Percentiles rank a stretch among this genome's conserved stretches.
Evolutionary conservation across 2,329 filamentous ascomycete species (phyloP).

Genomic region (Arthrobotrys pseudoclavata): DNA sequence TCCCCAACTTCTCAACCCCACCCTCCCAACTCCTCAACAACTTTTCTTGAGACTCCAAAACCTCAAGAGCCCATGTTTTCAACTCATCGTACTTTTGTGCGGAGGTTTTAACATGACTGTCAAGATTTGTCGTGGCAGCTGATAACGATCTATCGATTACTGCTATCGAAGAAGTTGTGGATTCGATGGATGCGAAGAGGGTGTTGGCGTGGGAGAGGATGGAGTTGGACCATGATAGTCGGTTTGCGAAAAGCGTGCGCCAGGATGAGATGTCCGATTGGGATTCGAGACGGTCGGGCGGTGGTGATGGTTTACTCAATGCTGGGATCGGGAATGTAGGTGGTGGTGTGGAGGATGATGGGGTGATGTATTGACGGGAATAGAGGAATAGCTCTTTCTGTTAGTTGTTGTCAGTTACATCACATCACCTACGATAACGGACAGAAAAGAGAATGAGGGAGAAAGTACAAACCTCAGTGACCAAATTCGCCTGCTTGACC

Average conservation of each 20-base stretch:
- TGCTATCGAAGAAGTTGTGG: constrained; percentile 79
- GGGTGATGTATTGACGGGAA: constrained; percentile 80
- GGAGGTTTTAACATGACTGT: constrained; percentile 78
- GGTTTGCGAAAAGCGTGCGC: constrained; percentile 85
- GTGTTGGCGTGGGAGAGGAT: constrained; percentile 77
- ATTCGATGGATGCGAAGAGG: constrained; percentile 74
- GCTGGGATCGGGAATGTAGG: constrained; percentile 72
- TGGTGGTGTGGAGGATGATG: constrained; percentile 70
- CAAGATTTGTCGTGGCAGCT: constrained; percentile 87
- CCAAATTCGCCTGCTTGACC: constrained; percentile 82
- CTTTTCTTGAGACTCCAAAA: constrained; percentile 76
- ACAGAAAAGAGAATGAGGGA: neutral
- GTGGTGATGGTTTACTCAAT: constrained; percentile 73
- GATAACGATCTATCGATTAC: constrained; percentile 84
- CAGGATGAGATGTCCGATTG: constrained; percentile 87
- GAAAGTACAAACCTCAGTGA: constrained; percentile 77
- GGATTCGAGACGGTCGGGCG: constrained; percentile 85
- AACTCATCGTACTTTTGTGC: constrained; percentile 80
- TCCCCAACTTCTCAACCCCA: constrained; percentile 74
- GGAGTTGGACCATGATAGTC: constrained; percentile 82
- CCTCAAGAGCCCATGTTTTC: constrained; percentile 77
- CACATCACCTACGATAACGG: neutral
- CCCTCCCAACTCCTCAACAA: constrained; percentile 77
- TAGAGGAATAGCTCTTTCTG: constrained; percentile 93
- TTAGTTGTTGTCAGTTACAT: neutral